phyloP scores from a whole-genome alignment of 2,329 filamentous ascomycete genomes.

The Exserohilum turcica region DNA sequence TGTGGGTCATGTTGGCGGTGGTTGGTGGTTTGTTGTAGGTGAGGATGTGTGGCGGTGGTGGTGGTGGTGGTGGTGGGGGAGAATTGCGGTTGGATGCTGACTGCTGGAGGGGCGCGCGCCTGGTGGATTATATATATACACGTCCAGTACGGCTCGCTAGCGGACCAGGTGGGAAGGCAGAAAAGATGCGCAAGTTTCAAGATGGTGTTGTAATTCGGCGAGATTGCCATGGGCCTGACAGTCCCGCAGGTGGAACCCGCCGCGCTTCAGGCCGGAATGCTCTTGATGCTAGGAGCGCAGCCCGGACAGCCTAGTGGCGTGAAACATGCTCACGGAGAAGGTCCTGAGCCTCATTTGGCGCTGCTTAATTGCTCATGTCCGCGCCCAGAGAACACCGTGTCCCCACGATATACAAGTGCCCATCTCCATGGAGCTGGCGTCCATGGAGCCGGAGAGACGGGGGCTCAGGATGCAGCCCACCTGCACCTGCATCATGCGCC shows the following conservation, averaged over 20 bases:
- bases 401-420: background rate
- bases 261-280: slow-evolving; percentile 29
- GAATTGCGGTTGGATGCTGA: slow-evolving; percentile 3
- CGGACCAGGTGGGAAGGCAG: slow-evolving; percentile 10
- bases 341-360: background rate
- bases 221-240: slow-evolving; percentile 37
- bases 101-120: slow-evolving; percentile 2
- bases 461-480: too few species aligned
- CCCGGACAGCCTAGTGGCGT: slow-evolving; percentile 29
- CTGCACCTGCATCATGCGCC: too few species aligned
- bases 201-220: slow-evolving; percentile 37
- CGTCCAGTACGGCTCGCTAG: slow-evolving; percentile 7
- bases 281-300: slow-evolving; percentile 13
- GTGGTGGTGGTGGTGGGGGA: slow-evolving; percentile 5
- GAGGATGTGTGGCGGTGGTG: slow-evolving; percentile 4
- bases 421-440: too few species aligned
- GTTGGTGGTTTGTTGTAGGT: slow-evolving; percentile 42
- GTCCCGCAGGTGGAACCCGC: slow-evolving; percentile 33
- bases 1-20: slow-evolving; percentile 85
- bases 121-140: slow-evolving; percentile 26
- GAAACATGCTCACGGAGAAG: slow-evolving; percentile 42
- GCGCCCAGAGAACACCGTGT: slow-evolving; percentile 12
- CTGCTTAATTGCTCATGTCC: background rate
- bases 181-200: slow-evolving; percentile 42
- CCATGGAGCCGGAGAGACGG: too few species aligned